Base-by-base conservation (phyloP, 345 rosid genomes). In the Clausena lansium region DNA sequence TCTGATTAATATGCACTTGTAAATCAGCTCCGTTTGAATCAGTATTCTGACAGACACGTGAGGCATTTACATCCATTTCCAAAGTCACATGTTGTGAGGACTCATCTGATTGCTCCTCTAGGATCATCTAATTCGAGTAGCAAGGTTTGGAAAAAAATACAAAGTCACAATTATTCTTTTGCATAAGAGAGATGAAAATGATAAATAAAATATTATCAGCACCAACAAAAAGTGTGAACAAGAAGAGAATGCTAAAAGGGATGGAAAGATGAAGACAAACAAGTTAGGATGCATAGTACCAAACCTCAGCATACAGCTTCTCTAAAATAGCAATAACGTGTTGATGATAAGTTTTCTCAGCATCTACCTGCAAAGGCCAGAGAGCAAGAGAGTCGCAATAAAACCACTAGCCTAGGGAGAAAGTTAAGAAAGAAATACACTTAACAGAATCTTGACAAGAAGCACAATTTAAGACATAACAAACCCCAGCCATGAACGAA, bases 261-360 rank as follows among this genome's bases (percentile, higher is more conserved):
- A 38, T 14, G 65, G 6, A 7, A 27, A 72, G 41, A 30, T 41
- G 24, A 32, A 60, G 32, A n/a, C 30, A 73, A 76, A 81, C 24
- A 54, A 71, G 54, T 71, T 64, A 27, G 17, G 36, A 47, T 6
- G 20, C 55, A 59, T 3, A 45, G 58, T 28, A 74, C 82, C 92
- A 77, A 67, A 95, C 99, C 97, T 93, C 93, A 20, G 91, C 82
- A 64, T 91, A 83, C 36, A 93, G 88, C 83, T 87, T 89, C 77
- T 95, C 99, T 50, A 95, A 88, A 78, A 86, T 86, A 80, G 82
- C 82, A 82, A 93, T 90, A 79, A 88, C 85, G 36, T 76, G 89
- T 78, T 82, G 93, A 88, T 93, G 98, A 83, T 91, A 95, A 65
- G 89, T 77, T 86, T 85, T 92, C 88, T 95, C 98, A 0, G 97